Evolutionary conservation across 768 basidiomycete genomes (phyloP), one percentile per base, ranked within the genome.

Genomic region (Lentinula raphanica): DNA sequence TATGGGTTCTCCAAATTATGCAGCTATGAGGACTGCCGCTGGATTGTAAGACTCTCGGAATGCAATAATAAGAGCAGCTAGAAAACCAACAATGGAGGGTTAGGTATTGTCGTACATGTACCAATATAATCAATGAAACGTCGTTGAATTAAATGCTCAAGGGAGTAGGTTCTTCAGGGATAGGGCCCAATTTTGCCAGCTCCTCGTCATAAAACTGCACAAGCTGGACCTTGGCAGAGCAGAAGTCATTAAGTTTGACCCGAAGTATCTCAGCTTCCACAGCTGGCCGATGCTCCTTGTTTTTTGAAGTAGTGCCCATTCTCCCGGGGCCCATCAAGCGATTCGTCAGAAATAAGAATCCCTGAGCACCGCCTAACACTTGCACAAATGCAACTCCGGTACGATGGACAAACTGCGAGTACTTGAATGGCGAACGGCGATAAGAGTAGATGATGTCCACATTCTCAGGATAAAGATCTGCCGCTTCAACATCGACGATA

Each of bases 331-430:
- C 86, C 78, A 92, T 88, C 58, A 95, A 74, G 23, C 94, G 78
- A 68, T 98, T 98, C 55, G 90, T 94, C 63, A 94, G 76, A 77
- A 95, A 96, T 59, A 93, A 71, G 71, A 94, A 95, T 0, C 94
- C 94, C 55, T 87, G 78, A 3, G 78, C 69, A 1, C 86, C 91
- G 2, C 88, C 91, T 4, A 94, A 66, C 58, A 96, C 87, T 68
- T 97, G 94, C 8, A 94, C 85, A 66, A 98, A 93, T 8, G 92
- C 94, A 23, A 90, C 83, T 1, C 97, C 97, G 4, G 88, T 84
- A 49, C 87, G 85, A 66, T 97, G 96, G 29, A 97, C 89, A 68
- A 92, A 98, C 68, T 98, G 96, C 19, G 93, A 90, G 71, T 93
- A 83, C 61, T 81, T 79, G 75, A 85, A 91, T 3, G 86, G 79